Conservation (phyloP, 345 rosid species). For the Gossypium bickii region DNA sequence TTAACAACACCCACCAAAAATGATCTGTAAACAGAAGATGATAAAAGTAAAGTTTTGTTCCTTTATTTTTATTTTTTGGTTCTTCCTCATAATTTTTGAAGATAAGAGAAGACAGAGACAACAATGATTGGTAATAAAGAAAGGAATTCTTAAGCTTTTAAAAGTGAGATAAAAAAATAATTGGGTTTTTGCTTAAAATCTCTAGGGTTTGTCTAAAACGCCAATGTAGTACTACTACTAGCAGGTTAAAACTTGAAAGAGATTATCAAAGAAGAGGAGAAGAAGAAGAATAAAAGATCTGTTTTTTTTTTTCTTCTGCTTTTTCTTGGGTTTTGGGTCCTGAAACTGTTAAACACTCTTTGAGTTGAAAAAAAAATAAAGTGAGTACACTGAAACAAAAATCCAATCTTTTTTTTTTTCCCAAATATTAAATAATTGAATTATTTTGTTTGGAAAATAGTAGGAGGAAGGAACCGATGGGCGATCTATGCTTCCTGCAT, state of each 20-base stretch:
- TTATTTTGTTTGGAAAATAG: not conserved
- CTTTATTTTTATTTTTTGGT: not conserved
- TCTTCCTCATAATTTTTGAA: not conserved
- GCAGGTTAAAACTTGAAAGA: conserved; percentile 1
- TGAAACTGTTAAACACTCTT: not conserved
- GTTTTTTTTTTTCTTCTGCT: conserved; percentile 4
- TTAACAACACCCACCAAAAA: conserved; percentile 1
- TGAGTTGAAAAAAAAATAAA: not conserved
- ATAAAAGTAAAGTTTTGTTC: conserved; percentile 14
- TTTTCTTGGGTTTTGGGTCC: conserved; percentile 4
- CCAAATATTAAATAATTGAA: not conserved
- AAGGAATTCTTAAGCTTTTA: conserved; percentile 10
- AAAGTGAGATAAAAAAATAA: not conserved
- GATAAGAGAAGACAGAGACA: conserved; percentile 9
- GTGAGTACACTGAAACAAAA: not conserved
- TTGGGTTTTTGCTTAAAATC: not conserved
- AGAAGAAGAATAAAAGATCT: conserved; percentile 7
- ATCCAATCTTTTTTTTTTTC: not conserved
- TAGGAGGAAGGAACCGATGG: not conserved
- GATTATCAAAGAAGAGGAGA: conserved; percentile 6
- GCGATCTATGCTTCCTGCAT: not conserved
- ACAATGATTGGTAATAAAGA: conserved; percentile 18
- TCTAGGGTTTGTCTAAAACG: conserved; percentile 3
- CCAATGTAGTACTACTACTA: not conserved
- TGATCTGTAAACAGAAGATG: conserved; percentile 13